Evolutionary conservation across 2,329 filamentous ascomycete species (phyloP).

Genomic region (Fusarium sp.): DNA sequence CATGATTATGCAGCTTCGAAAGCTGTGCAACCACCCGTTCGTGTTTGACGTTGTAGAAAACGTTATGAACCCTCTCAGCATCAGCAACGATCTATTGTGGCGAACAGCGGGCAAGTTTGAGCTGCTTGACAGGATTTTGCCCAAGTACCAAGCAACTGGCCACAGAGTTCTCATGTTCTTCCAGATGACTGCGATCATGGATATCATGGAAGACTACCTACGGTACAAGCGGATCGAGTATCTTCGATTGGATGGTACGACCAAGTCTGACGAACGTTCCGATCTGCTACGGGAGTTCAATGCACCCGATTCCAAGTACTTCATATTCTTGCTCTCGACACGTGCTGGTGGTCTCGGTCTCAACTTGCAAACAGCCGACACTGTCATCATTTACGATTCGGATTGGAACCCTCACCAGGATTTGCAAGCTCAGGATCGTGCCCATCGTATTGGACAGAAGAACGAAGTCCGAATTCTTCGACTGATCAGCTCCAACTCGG

Average conservation of each 20-base stretch:
- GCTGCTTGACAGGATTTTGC: conserved; percentile 88
- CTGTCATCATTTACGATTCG: conserved; percentile 99
- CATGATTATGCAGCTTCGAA: conserved; percentile 99
- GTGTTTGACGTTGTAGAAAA: conserved; percentile 98
- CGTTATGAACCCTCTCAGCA: conserved; percentile 90
- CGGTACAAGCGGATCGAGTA: conserved; percentile 86
- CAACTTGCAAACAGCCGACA: conserved; percentile 97
- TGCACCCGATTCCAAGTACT: conserved; percentile 87
- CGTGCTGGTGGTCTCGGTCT: conserved; percentile 97
- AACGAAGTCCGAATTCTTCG: conserved; percentile 97
- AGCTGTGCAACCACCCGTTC: conserved; percentile 98
- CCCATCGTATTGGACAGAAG: conserved; percentile 99
- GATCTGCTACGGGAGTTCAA: conserved; percentile 92
- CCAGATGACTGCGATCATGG: conserved; percentile 99
- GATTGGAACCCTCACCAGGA: conserved; percentile 99
- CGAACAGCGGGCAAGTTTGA: conserved; percentile 97
- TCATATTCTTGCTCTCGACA: conserved; percentile 98
- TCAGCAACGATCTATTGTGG: conserved; percentile 95
- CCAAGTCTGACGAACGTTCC: conserved; percentile 96
- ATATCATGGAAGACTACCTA: conserved; percentile 99
- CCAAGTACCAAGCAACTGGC: conserved; percentile 90
- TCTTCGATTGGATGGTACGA: conserved; percentile 93
- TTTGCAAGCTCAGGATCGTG: conserved; percentile 98
- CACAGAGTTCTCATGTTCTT: conserved; percentile 99
- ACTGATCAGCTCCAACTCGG: conserved; percentile 94